phyloP scores from a whole-genome alignment of 768 basidiomycete species.

The Asterophora parasitica region DNA sequence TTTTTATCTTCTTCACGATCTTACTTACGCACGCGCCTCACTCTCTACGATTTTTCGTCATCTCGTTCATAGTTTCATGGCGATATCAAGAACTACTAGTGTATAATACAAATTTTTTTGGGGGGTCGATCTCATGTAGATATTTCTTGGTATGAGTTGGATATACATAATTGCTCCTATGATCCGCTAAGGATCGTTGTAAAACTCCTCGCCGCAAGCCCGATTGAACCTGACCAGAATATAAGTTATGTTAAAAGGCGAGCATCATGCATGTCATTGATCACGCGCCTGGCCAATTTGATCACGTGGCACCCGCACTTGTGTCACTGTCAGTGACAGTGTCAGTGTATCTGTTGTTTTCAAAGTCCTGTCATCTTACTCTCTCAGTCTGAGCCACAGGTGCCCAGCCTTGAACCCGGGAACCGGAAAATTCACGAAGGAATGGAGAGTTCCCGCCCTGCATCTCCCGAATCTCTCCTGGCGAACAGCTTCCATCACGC shows the following conservation, averaged over 20 bases:
- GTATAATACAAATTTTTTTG: conserved; percentile 5
- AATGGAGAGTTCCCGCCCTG: conserved; percentile 28
- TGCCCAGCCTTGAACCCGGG: neutral
- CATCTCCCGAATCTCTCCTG: conserved; percentile 47
- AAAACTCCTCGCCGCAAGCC: too few species aligned
- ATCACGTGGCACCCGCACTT: neutral
- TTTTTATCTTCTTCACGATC: conserved; percentile 9
- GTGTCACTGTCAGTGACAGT: too few species aligned
- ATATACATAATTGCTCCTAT: too few species aligned
- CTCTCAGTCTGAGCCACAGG: conserved; percentile 10
- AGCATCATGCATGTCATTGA: too few species aligned
- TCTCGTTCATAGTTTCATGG: neutral
- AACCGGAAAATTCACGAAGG: conserved; percentile 10
- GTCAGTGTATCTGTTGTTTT: neutral
- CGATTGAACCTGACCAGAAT: too few species aligned
- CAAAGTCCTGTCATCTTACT: conserved; percentile 3
- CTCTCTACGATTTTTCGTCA: neutral
- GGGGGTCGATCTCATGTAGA: neutral
- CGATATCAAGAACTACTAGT: conserved; percentile 1
- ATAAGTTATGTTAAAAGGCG: too few species aligned
- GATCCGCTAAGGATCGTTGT: too few species aligned
- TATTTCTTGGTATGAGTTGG: too few species aligned
- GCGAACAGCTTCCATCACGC: conserved; percentile 48
- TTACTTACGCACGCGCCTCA: conserved; percentile 6
- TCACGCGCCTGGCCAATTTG: neutral